These are phyloP conservation scores for Colletotrichum nymphaeae DNA, from an alignment of 2,329 filamentous ascomycete genomes.

Conservation along the genomic window DNA sequence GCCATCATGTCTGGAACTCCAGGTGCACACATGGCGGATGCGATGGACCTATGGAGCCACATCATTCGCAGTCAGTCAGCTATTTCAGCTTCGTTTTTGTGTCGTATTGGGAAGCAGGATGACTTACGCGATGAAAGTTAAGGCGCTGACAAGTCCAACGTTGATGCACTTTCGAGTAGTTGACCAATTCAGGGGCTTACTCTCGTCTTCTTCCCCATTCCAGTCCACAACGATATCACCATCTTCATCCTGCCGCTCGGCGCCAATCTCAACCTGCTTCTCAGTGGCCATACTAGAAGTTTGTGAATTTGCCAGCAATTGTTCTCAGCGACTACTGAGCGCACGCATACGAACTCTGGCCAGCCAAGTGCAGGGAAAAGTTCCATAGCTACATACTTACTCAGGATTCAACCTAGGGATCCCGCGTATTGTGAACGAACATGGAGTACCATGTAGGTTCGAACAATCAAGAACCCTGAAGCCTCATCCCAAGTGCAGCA, in stretches of 20 bases:
- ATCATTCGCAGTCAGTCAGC: neutral
- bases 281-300: neutral
- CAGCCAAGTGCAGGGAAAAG: neutral
- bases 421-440: neutral
- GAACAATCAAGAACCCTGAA: neutral
- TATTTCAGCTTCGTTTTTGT: neutral
- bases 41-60: neutral
- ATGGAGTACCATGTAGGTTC: neutral
- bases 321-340: neutral
- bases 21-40: neutral
- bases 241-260: neutral
- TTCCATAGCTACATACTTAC: neutral
- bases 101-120: neutral
- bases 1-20: neutral
- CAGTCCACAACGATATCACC: constrained; percentile 58
- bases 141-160: constrained; percentile 49
- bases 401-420: neutral
- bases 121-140: constrained; percentile 53
- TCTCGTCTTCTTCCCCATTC: constrained; percentile 67
- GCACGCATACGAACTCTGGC: neutral
- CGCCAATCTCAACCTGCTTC: neutral
- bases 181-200: constrained; percentile 72
- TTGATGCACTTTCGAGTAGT: constrained; percentile 46
- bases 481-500: neutral
- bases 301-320: too few relatives aligned